A percentile compares a stretch with the other conserved stretches of the same genome.
phyloP scores from a whole-genome alignment of 768 basidiomycete genomes.

The Panaeolus papilionaceus region DNA sequence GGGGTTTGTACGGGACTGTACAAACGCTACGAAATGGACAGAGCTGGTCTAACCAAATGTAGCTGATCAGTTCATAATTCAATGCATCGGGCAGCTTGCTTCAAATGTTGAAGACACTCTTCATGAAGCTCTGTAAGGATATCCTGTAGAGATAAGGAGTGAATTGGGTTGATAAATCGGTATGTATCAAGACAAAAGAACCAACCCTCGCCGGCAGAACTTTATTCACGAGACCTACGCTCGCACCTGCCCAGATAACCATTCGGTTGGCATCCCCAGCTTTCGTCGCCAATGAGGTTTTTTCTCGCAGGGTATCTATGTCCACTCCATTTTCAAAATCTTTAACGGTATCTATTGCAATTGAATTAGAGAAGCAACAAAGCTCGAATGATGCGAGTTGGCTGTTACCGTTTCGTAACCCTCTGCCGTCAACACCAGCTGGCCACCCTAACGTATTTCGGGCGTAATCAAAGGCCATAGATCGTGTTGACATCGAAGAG shows the following conservation, averaged over 20 bases:
- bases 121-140: slow-evolving; percentile 58
- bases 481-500: slow-evolving; percentile 55
- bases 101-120: slow-evolving; percentile 41
- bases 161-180: slow-evolving; percentile 9
- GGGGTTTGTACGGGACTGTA: not conserved
- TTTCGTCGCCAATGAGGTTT: slow-evolving; percentile 51
- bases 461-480: slow-evolving; percentile 67
- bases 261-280: slow-evolving; percentile 55
- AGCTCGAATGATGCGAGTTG: not conserved
- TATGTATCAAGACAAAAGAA: slow-evolving; percentile 5
- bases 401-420: slow-evolving; percentile 53
- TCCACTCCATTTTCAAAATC: slow-evolving; percentile 59
- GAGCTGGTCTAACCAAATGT: not conserved
- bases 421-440: slow-evolving; percentile 65
- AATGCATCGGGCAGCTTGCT: slow-evolving; percentile 3
- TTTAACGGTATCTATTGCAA: slow-evolving; percentile 54
- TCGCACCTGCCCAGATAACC: slow-evolving; percentile 73
- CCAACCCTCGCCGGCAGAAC: slow-evolving; percentile 47
- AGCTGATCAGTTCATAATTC: not conserved
- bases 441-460: slow-evolving; percentile 67
- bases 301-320: slow-evolving; percentile 46
- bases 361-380: not conserved
- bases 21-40: not conserved
- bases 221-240: slow-evolving; percentile 61
- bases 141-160: slow-evolving; percentile 42